Evolutionary conservation across 768 basidiomycete genomes (phyloP).

Genomic region (Clavaria fumosa): DNA sequence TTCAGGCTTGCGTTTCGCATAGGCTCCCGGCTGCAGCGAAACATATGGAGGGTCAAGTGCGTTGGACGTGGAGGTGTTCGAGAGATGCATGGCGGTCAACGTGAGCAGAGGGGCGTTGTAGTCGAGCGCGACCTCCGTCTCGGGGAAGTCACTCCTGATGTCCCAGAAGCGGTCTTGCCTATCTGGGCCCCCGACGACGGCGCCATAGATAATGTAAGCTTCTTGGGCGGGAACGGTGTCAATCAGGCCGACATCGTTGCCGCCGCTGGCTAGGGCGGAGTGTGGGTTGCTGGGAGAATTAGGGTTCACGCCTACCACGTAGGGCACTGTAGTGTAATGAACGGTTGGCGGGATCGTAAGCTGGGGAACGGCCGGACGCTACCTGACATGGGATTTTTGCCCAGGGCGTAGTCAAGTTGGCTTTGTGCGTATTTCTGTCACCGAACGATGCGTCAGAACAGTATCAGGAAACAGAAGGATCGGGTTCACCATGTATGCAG

Average conservation of each 20-base stretch:
- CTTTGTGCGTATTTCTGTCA: conserved; percentile 51
- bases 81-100: conserved; percentile 62
- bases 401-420: conserved; percentile 73
- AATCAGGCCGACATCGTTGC: conserved; percentile 49
- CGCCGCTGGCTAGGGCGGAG: conserved; percentile 79
- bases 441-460: conserved; percentile 1
- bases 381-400: conserved; percentile 85
- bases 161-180: conserved; percentile 64
- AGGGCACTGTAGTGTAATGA: conserved; percentile 35
- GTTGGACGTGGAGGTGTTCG: too few species aligned
- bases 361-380: conserved; percentile 11
- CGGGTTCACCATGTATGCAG: conserved; percentile 38
- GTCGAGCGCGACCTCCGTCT: conserved; percentile 83
- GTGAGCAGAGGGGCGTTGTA: conserved; percentile 87
- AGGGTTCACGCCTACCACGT: conserved; percentile 79
- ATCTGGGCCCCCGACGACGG: conserved; percentile 78
- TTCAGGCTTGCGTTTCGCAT: conserved; percentile 40
- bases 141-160: conserved; percentile 77
- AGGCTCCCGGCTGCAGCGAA: conserved; percentile 49
- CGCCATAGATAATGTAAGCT: conserved; percentile 73
- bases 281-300: conserved; percentile 88
- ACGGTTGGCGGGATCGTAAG: not conserved
- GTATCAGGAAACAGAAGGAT: conserved; percentile 8
- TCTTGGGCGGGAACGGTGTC: conserved; percentile 58
- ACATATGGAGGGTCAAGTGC: conserved; percentile 66